Evolutionary conservation across 345 rosid genomes (phyloP), one percentile per base, ranked within the genome.

Genomic region (Hibiscus trionum): DNA sequence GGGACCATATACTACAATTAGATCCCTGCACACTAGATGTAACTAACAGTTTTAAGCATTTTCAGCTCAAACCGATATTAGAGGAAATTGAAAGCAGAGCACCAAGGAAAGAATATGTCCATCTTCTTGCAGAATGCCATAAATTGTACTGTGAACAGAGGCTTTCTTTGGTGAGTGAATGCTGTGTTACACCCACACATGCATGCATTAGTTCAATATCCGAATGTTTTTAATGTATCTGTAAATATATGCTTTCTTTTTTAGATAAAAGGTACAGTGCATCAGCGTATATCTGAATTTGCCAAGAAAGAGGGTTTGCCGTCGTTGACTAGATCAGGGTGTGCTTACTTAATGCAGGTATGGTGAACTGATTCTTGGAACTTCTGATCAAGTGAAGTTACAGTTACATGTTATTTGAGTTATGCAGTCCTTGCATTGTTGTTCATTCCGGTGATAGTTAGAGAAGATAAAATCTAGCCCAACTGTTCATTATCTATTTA

Each of bases 321-420:
- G 61, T 89, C 97, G 47, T 85, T 95, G 85, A 95, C 97, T 46
- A 89, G 99, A 85, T 88, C 97, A 47, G 97, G 99, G 66, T 95
- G 99, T 85, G 92, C 97, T 71, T 95, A 92, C 80, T 82, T 94
- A 61, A 91, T 86, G 89, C 97, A 90, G 97, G 98, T 94, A 85
- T 50, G 29, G 15, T 49, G 24, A 67, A 10, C 66, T 49, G 31
- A 44, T 56, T 66, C 47, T 15, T 66, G 42, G 14, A 24, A 14
- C 15, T 14, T 63, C 66, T 78, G 57, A 27, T 58, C 52, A 60
- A 66, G 33, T 57, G 68, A 66, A 64, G 44, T 21, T 66, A 44
- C 24, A 37, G 21, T 57, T 66, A 47, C 50, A 60, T 57, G 19
- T 31, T 53, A 69, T 46, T 58, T 50, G 60, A 44, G 65, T 17